Evolutionary conservation across 768 basidiomycete species (phyloP), one percentile per base, ranked within the genome.

Genomic region (Suillus americanus): DNA sequence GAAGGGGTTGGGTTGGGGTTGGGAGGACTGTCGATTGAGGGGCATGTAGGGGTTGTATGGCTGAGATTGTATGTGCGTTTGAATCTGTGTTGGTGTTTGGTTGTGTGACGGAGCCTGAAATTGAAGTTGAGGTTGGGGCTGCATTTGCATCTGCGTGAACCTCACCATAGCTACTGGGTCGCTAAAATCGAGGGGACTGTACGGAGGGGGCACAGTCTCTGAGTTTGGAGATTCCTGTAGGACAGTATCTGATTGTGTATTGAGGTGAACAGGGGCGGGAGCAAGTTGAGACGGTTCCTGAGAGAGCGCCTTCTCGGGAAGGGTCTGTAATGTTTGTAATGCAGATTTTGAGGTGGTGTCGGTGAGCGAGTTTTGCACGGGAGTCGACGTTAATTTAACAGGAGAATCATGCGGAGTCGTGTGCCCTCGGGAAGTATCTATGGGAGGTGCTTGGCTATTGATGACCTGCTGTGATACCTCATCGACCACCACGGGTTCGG

Each of bases 141-240:
- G 59, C 8, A 61, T 62, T 12, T 76, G 73, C 28, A 71, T 57
- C 41, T 75, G 73, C 41, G 63, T 68, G 10, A 77, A 62, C 28
- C 72, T 74, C 1, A 65, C 67, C 4, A 77, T 28, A 45, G 72
- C 50, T 30, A 25, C 63, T 0, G 72, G 75, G 62, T 75, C 75
- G 3, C 70, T 66, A 1, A 68, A 35, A 59, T 77, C 74, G 20
- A 72, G 23, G 3, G 66, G 50, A n/a, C 38, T 63, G 43, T 33
- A 43, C 45, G 62, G 7, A 33, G n/a, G 64, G 48, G 61, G 6
- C 28, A 50, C 60, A 3, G 12, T 38, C 9, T 40, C 38, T 59
- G 38, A 16, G 40, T 30, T 59, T 28, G 1, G 18, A 18, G 18
- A 40, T 20, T 59, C 38, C 2, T 40, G 57, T 6, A 25, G 5